These are phyloP conservation scores for Populus euphratica DNA, from an alignment of 345 rosid species.

Conservation along the genomic window DNA sequence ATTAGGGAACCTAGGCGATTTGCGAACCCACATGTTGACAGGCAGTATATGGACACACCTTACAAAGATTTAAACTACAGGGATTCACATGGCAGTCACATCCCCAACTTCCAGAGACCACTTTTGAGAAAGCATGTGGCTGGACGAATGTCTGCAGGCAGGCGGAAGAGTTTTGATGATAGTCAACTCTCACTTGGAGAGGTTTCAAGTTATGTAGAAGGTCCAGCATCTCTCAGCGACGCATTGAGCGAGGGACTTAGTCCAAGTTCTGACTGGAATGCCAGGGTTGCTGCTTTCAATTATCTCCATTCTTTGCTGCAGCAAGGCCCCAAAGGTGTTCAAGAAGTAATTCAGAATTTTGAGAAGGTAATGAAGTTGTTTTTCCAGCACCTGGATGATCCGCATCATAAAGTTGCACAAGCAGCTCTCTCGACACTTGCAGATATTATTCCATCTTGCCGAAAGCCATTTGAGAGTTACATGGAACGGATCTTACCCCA, in stretches of 20 bases:
- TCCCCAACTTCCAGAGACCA: conserved; percentile 98
- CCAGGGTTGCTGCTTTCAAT: conserved; percentile 90
- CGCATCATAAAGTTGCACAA: conserved; percentile 99
- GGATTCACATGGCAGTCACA: conserved; percentile 67
- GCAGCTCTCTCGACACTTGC: conserved; percentile 97
- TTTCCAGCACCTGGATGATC: conserved; percentile 97
- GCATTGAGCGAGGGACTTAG: conserved; percentile 88
- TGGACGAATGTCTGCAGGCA: conserved; percentile 77
- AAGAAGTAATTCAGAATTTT: conserved; percentile 86
- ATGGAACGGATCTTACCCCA: conserved; percentile 97
- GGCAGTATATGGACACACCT: conserved; percentile 63
- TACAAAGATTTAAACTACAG: conserved; percentile 55
- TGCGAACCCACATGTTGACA: conserved; percentile 51
- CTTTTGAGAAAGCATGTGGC: conserved; percentile 76
- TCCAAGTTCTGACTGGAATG: conserved; percentile 95
- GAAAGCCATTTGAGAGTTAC: conserved; percentile 96
- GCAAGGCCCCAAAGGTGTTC: conserved; percentile 91
- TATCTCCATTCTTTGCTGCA: conserved; percentile 80
- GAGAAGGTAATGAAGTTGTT: conserved; percentile 99
- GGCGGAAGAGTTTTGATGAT: conserved; percentile 94
- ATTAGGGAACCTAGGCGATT: conserved; percentile 63
- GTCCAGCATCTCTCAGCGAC: conserved; percentile 81
- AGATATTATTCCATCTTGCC: conserved; percentile 87
- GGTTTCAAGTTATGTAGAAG: conserved; percentile 66
- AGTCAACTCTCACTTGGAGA: conserved; percentile 77